phyloP scores from a whole-genome alignment of 1,284 basidiomycete genomes.

The Rhodotorula glutinis region DNA sequence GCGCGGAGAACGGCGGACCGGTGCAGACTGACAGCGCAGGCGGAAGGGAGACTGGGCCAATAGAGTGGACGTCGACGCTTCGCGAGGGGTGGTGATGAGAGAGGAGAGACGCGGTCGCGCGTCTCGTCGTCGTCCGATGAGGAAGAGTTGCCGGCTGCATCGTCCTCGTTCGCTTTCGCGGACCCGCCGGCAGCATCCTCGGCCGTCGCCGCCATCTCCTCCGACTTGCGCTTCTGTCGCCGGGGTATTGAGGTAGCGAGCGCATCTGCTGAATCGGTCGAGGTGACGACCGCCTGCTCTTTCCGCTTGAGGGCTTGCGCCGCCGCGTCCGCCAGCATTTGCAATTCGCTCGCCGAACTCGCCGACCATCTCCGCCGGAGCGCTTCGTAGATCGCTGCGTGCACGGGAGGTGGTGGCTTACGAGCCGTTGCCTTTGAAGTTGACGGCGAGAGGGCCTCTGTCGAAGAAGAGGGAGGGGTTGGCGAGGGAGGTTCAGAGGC shows the following conservation, averaged over 20 bases:
- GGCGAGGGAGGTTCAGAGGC: neutral
- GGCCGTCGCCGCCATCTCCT: no score
- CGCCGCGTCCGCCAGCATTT: neutral
- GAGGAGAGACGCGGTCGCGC: neutral
- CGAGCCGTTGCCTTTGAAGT: neutral
- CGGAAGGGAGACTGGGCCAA: neutral
- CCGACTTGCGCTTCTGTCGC: no score
- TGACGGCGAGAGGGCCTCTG: neutral
- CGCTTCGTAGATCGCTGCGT: neutral
- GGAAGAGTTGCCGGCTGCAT: no score
- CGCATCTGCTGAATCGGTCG: neutral
- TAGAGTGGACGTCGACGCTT: neutral
- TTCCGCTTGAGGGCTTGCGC: neutral
- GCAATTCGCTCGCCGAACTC: neutral
- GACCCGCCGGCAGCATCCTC: no score
- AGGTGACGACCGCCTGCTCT: neutral
- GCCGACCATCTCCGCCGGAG: neutral
- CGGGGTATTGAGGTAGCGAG: no score
- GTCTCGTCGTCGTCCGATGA: neutral
- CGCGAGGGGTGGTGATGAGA: neutral
- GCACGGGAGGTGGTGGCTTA: neutral
- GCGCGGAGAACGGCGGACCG: neutral
- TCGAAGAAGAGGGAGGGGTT: neutral
- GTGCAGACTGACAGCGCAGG: neutral
- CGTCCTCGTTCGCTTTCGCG: no score